Evolutionary conservation across 352 stramenopile genomes (phyloP), one percentile per base, ranked within the genome.

Genomic region (Hyaloperonospora brassicae): DNA sequence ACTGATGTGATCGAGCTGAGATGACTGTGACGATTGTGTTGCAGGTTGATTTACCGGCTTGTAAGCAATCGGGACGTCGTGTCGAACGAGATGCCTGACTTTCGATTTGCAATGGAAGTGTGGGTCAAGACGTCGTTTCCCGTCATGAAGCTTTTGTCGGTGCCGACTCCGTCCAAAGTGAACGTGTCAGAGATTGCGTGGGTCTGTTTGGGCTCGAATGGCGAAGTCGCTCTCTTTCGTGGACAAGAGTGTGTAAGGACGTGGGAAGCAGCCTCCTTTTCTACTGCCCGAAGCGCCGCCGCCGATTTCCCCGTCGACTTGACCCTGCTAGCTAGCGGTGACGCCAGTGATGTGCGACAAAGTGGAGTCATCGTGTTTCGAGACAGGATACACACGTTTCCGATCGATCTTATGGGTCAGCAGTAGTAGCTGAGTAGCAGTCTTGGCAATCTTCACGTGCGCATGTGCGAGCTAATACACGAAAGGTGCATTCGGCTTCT

Each of bases 11-110:
- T 27, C 55, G 14, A 59, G 31, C 23, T 27, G n/a, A 13, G 44
- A 47, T 39, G 14, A 5, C 47, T 43, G 27, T 31, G 21, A 31
- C 24, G 10, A n/a, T 35, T 56, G 51, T 49, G 35, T 30, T 50
- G 9, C 58, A 83, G 72, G 41, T 57, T 77, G 12, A 66, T 80
- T 25, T 84, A 79, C 49, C 66, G 52, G 10, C 52, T 84, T 39
- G 55, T 58, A 35, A 78, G 64, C 44, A 53, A 48, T 38, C 60
- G 52, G 1, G 56, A 70, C 21, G 38, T 47, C 11, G 56, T 50
- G 7, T 48, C 59, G 14, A 66, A 66, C 1, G 55, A 72, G 14
- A 61, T 52, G 25, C 43, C 56, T 21, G 41, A 61, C 27, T 64
- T 76, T 35, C 57, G 36, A 1, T 76, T 84, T n/a, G 22, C 38